Conservation (phyloP, 1,284 basidiomycete species). For the Tilletia horrida region DNA sequence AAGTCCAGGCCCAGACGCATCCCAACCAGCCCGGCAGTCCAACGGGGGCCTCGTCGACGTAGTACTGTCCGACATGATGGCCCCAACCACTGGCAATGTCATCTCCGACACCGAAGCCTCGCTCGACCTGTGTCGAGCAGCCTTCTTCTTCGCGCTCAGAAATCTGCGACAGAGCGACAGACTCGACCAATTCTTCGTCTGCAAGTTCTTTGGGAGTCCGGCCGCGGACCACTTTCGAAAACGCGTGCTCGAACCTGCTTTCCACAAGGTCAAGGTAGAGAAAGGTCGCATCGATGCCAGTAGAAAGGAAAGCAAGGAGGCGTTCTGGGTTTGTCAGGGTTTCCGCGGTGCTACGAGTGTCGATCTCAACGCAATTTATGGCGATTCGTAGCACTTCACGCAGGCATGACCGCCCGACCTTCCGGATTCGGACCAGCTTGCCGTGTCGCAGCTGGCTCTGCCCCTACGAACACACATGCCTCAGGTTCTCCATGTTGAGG, state of each 20-base stretch:
- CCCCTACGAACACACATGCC: too few relatives aligned
- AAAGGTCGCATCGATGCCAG: conserved; percentile 40
- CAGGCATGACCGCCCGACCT: too few relatives aligned
- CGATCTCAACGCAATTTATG: background rate
- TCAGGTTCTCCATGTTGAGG: too few relatives aligned
- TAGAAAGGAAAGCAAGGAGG: conserved; percentile 42
- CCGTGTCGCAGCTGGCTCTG: too few relatives aligned
- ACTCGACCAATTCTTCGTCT: conserved; percentile 22
- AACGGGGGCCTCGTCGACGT: conserved; percentile 36
- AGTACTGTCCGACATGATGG: conserved; percentile 50
- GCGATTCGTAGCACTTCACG: too few relatives aligned
- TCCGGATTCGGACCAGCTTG: too few relatives aligned
- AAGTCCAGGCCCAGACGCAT: background rate
- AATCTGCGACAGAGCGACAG: background rate
- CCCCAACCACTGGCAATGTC: conserved; percentile 35
- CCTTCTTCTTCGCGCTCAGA: conserved; percentile 14
- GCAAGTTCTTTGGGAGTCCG: conserved; percentile 44
- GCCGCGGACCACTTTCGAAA: conserved; percentile 41
- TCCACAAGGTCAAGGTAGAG: conserved; percentile 37
- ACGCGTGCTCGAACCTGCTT: conserved; percentile 34
- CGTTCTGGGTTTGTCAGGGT: conserved; percentile 46
- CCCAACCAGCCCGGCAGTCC: conserved; percentile 2
- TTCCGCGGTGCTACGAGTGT: conserved; percentile 22
- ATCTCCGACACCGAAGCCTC: conserved; percentile 38
- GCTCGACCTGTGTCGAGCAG: conserved; percentile 25